These are phyloP conservation scores for Podospora pseudopauciseta DNA, from an alignment of 495 filamentous ascomycete genomes.

Conservation along the genomic window DNA sequence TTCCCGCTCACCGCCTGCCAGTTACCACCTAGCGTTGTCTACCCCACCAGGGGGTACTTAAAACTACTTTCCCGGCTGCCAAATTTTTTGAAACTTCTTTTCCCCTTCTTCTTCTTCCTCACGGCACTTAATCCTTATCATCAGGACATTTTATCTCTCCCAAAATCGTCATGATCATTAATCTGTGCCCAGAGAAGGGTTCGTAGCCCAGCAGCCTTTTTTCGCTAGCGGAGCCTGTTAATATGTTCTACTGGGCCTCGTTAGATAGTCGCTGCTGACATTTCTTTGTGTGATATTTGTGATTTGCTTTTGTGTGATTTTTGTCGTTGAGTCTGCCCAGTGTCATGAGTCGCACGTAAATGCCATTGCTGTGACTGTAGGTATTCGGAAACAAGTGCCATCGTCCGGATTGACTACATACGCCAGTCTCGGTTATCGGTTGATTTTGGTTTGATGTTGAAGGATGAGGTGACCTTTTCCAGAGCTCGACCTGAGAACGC, in stretches of 20 bases:
- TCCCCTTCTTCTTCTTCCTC: conserved; percentile 16
- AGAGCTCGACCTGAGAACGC: too few relatives aligned
- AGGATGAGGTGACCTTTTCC: too few relatives aligned
- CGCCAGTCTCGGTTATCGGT: too few relatives aligned
- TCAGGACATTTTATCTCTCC: conserved; percentile 38
- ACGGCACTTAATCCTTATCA: conserved; percentile 54
- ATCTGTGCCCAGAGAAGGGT: conserved; percentile 44
- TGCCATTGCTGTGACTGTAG: too few relatives aligned
- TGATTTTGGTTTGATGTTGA: too few relatives aligned
- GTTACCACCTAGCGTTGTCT: background rate
- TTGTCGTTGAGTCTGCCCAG: background rate
- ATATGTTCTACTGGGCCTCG: conserved; percentile 40
- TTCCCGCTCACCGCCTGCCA: conserved; percentile 11
- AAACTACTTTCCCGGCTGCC: background rate
- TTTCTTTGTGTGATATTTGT: conserved; percentile 8
- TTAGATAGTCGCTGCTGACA: conserved; percentile 55
- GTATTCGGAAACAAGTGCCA: too few relatives aligned
- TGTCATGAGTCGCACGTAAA: too few relatives aligned
- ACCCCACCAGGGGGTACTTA: conserved; percentile 15
- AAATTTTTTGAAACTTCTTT: conserved; percentile 21
- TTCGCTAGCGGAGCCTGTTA: conserved; percentile 52
- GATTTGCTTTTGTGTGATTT: background rate
- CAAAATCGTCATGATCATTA: conserved; percentile 51
- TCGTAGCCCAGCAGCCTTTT: conserved; percentile 36
- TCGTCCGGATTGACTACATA: too few relatives aligned